phyloP scores from a whole-genome alignment of 495 filamentous ascomycete genomes.

The Tuber aestivum region DNA sequence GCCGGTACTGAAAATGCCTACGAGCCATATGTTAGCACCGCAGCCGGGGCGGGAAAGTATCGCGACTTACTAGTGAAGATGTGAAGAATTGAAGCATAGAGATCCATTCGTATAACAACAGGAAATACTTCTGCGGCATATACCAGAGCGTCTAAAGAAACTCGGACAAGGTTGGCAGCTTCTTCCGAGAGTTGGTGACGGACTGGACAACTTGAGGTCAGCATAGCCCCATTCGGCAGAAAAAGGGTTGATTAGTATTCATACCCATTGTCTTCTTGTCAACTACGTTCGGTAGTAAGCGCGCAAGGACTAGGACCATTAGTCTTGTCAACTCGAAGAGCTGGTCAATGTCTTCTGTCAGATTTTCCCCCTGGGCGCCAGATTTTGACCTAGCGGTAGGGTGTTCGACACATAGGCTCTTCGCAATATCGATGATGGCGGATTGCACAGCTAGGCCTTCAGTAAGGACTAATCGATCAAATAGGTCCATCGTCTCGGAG shows the following conservation, averaged over 20 bases:
- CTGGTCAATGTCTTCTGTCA: conserved; percentile 96
- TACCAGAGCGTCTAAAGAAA: conserved; percentile 77
- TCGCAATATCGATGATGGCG: conserved; percentile 86
- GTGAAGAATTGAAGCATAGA: conserved; percentile 94
- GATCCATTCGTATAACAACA: conserved; percentile 88
- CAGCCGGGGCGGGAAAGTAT: background rate
- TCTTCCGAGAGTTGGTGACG: conserved; percentile 74
- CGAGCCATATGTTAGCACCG: conserved; percentile 9
- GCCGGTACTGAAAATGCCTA: conserved; percentile 72
- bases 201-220: conserved; percentile 45
- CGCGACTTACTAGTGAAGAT: conserved; percentile 64
- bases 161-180: conserved; percentile 69
- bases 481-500: conserved; percentile 90
- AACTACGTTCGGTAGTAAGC: conserved; percentile 76
- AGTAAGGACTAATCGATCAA: conserved; percentile 87
- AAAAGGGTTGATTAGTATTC: conserved; percentile 22
- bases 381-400: conserved; percentile 72
- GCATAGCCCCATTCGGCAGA: conserved; percentile 13
- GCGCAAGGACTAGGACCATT: conserved; percentile 85
- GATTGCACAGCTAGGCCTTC: conserved; percentile 84
- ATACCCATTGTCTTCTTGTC: conserved; percentile 54
- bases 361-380: conserved; percentile 60
- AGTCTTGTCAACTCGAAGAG: conserved; percentile 93
- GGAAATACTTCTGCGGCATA: conserved; percentile 94
- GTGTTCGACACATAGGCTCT: conserved; percentile 81